Evolutionary conservation across 345 rosid species (phyloP), one percentile per base, ranked within the genome.

Genomic region (Melaleuca alternifolia): DNA sequence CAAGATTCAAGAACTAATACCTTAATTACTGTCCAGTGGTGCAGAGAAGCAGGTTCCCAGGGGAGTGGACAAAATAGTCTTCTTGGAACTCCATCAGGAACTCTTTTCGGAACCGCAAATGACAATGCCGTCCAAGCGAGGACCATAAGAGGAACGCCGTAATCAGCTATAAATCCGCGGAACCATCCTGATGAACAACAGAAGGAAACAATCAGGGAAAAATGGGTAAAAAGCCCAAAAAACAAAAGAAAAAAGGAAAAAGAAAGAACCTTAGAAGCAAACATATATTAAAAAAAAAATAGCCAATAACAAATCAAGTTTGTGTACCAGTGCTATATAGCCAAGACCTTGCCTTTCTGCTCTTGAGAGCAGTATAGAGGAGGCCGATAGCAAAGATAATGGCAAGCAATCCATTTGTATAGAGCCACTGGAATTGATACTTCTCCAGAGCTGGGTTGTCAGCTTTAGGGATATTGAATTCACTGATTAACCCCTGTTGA

Each of bases 1-100:
- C 24, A 18, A 33, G 48, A 71, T 56, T 41, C 30, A 46, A 2
- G 61, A 53, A 59, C 7, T 41, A 21, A 81, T 92, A 94, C 99
- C 93, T 89, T 91, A 52, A 94, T 77, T 50, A 95, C 97, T n/a
- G 97, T 94, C 99, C 99, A 96, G 77, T 96, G 99, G 28, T 92
- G 46, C 62, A 93, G 61, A 24, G 99, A 93, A 61, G 88, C 89
- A 77, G 95, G 85, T 75, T 96, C 96, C 98, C 97, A 96, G n/a
- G 93, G 95, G 87, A 95, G 96, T 84, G 99, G 98, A 89, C 93
- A 87, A 65, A 88, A 87, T 50, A 96, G 89, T 90, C 96, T 94
- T 51, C 97, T 89, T 20, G 99, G 99, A 82, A 96, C 96, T 26
- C 89, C 94, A 85, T 87, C 9, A 54, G 92, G 94, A 84, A 92